Evolutionary conservation across 306 rosid genomes (phyloP), one percentile per base, ranked within the genome.

Genomic region (Geum urbanum): DNA sequence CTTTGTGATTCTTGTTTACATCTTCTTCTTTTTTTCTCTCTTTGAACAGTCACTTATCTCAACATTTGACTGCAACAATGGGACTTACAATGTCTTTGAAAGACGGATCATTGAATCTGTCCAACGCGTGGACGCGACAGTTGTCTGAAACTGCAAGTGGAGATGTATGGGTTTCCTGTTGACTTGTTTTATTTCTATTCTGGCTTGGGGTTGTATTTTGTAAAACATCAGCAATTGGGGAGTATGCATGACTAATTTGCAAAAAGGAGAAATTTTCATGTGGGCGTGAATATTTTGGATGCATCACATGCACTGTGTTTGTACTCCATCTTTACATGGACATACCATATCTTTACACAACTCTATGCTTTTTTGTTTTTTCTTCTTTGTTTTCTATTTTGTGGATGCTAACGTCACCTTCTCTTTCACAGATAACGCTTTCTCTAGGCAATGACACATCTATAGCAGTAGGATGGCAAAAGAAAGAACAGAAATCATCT

Each of bases 101-200:
- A 67, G 99, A 94, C 73, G 89, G 97, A 72, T 91, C 97, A 6
- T 76, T 91, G 83, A 94, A 83, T 83, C 97, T 94, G 70, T 84
- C 99, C 63, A 94, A 94, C 77, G 69, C 82, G 43, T 94, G 99
- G 99, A 86, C 86, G 51, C 99, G 99, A 55, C 97, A 90, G 80
- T 80, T 94, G 59, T 88, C 99, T 72, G 92, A 90, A 64, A 87
- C 90, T 70, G 73, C 96, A 57, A 77, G 76, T 35, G 99, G 95
- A 83, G 83, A 84, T 88, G 99, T 89, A 84, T 66, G 78, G 11
- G 68, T 74, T 24, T 59, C 24, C 51, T 58, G 11, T 72, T 76
- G 60, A 43, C 59, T 60, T 9, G 4, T 27, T 64, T 27, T 41
- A 6, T 32, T 35, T 24, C 27, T 59, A 48, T 62, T 24, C 14